Evolutionary conservation across 495 filamentous ascomycete genomes (phyloP), one percentile per base, ranked within the genome.

Genomic region (Penicillium lividum): DNA sequence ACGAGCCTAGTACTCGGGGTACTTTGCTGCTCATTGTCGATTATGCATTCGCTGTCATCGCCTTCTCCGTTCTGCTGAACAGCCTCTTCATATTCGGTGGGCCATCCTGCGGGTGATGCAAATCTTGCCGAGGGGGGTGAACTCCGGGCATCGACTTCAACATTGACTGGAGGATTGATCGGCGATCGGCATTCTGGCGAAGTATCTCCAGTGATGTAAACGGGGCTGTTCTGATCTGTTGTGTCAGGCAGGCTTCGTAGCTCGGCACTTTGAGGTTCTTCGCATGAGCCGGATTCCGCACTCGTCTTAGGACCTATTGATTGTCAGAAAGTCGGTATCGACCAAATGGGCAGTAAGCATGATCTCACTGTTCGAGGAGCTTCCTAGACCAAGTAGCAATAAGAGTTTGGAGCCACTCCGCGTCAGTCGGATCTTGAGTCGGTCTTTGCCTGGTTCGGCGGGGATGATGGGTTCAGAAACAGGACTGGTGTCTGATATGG

Each of bases 1-100:
- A 74, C 66, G 16, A 81, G 66, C 46, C 65, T 73, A 27, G 70
- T 50, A 52, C 64, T 56, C 47, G 61, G 48, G n/a, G 31, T 42
- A 48, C 48, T 52, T 51, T 61, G 33, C 27, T 57, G 38, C n/a
- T 57, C 56, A 43, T 9, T 48, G 33, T n/a, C 7, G 29, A 33
- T 50, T 27, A 15, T 10, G 22, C 4, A 34, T 7, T 25, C 36
- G 25, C 42, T 29, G 28, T 43, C 53, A 43, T 51, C 55, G 40
- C 46, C 38, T 7, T 58, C 58, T 16, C n/a, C 30, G 33, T 55
- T 33, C 27, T 57, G 9, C 1, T 22, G 25, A 5, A 22, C 11
- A 11, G 25, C 22, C 16, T 50, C 38, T 56, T 51, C 33, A 29
- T 3, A 3, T 18, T 49, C 43, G n/a, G n/a, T n/a, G n/a, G n/a